Percentiles rank a stretch among this genome's conserved stretches.
These are phyloP conservation scores for Ceriops zippeliana DNA, from an alignment of 345 rosid species.

Conservation along the genomic window DNA sequence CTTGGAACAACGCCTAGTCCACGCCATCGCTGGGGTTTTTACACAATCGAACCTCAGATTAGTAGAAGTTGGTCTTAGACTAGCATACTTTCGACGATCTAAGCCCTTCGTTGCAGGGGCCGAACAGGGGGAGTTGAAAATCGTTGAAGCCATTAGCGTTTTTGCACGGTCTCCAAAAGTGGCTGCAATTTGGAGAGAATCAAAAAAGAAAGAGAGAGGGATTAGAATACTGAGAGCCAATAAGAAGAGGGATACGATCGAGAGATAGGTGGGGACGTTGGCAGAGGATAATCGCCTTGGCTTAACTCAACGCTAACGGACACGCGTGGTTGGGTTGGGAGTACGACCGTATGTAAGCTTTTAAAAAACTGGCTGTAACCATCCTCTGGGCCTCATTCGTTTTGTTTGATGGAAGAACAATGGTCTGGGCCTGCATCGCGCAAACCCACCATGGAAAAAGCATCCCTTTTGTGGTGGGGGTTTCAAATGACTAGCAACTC, in stretches of 20 bases:
- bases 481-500: too few relatives aligned
- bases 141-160: constrained; percentile 24
- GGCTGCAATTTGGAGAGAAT: too few relatives aligned
- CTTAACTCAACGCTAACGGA: too few relatives aligned
- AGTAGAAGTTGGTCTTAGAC: constrained; percentile 12
- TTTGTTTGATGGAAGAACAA: too few relatives aligned
- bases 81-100: constrained; percentile 17
- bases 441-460: too few relatives aligned
- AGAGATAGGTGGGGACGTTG: neutral
- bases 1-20: constrained; percentile 2
- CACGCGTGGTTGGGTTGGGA: too few relatives aligned
- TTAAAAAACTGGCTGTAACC: too few relatives aligned
- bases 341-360: too few relatives aligned
- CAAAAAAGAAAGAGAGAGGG: too few relatives aligned
- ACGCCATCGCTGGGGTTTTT: neutral
- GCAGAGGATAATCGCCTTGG: neutral
- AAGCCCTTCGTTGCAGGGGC: constrained; percentile 18
- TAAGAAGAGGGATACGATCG: neutral
- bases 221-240: neutral
- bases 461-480: too few relatives aligned
- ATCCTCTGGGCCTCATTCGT: too few relatives aligned
- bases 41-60: constrained; percentile 5
- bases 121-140: constrained; percentile 14
- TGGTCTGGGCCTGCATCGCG: too few relatives aligned
- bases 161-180: neutral